Evolutionary conservation across 345 rosid genomes (phyloP).

Genomic region (Iberis pinnata): DNA sequence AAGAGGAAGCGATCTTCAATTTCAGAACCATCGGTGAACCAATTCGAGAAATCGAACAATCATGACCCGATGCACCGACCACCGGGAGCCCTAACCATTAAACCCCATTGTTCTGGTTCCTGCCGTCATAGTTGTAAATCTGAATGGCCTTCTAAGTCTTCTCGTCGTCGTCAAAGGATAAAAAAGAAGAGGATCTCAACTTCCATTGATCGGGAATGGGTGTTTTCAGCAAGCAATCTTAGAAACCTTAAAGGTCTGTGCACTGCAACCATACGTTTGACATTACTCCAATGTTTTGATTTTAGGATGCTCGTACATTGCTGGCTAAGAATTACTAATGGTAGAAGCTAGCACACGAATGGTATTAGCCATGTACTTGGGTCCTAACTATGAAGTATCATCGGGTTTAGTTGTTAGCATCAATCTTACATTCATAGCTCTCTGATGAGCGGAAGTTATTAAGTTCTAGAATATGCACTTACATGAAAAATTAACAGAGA

Average conservation of each 20-base stretch:
- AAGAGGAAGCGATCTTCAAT: constrained; percentile 20
- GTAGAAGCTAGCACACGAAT: background rate
- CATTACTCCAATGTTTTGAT: background rate
- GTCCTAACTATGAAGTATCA: no score
- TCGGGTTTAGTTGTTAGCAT: background rate
- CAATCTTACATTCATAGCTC: background rate
- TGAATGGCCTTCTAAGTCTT: constrained; percentile 11
- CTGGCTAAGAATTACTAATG: background rate
- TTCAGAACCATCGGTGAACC: background rate
- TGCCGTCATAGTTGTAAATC: background rate
- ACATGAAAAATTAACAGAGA: no score
- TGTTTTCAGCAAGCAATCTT: constrained; percentile 20
- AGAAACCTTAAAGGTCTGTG: constrained; percentile 24
- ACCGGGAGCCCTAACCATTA: constrained; percentile 7
- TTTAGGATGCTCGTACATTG: background rate
- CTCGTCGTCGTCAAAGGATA: constrained; percentile 14
- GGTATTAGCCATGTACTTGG: no score
- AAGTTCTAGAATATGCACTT: no score
- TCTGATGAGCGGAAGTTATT: background rate
- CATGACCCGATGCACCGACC: background rate
- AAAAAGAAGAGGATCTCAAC: constrained; percentile 13
- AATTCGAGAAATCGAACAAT: background rate
- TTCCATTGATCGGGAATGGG: constrained; percentile 29
- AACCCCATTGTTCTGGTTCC: constrained; percentile 9
- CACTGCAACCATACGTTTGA: background rate